Base-by-base conservation (phyloP, 257 asterid genomes). In the Buddleja alternifolia region DNA sequence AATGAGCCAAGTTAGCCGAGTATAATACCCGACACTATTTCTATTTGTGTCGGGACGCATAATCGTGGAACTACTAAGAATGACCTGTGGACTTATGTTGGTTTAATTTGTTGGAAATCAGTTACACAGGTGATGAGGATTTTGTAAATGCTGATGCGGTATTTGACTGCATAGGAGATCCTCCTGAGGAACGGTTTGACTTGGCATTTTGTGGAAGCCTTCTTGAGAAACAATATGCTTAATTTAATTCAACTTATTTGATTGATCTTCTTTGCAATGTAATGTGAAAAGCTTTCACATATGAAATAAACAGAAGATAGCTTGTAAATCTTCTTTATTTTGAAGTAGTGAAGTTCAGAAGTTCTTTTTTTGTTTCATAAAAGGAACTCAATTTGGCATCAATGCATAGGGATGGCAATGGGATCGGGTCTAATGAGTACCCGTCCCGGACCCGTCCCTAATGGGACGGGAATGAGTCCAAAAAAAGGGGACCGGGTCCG, bases 151-250 rank as follows among this genome's bases (percentile, higher is more conserved):
- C 98, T 0, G 98, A 93, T 81, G 98, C 98, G 54, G 93, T 93
- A 76, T 93, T 93, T 41, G 96, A 93, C 75, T 93, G 86, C 92
- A 93, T 93, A 32, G 98, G 98, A 61, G 98, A 93, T 66, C 94
- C 95, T 42, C 98, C 97, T 0, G 96, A 90, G 79, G 97, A 93
- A 72, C 85, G 90, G 11, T 90, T 93, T 59, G 94, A 93, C 80
- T 78, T 93, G 81, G 81, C 88, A 42, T 93, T 88, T 51, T 93
- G 96, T 50, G 88, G 90, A 60, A 87, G 84, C 78, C 98, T 93
- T 71, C 82, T 93, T 40, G 83, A 85, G 90, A 89, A 87, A 72
- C 90, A 89, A 63, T 86, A 69, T 60, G 95, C 34, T 29, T 29
- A 29, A 29, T 11, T 25, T 1, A 16, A 11, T 63, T 16, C 48